A percentile compares a stretch with the other conserved stretches of the same genome.
Conservation (phyloP, 306 rosid species). For the Sophora flavescens region DNA sequence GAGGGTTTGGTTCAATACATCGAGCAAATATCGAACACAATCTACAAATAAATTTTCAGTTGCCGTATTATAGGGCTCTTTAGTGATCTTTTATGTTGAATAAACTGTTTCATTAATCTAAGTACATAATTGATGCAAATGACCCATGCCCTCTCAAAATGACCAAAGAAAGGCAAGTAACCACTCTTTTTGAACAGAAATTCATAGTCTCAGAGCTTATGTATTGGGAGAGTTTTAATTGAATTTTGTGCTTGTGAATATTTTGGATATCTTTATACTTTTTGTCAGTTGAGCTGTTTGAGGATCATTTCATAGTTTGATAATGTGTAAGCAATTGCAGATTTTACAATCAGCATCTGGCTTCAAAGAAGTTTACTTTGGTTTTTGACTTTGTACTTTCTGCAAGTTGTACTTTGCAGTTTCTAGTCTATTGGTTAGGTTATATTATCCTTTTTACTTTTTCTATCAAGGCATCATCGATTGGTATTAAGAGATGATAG, state of each 20-base stretch:
- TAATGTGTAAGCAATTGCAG: conserved; percentile 10
- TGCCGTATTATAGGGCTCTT: neutral
- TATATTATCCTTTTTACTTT: conserved; percentile 3
- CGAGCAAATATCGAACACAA: conserved; percentile 33
- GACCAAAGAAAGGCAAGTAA: conserved; percentile 27
- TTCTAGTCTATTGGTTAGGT: neutral
- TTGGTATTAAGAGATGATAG: conserved; percentile 27
- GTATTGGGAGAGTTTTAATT: conserved; percentile 16
- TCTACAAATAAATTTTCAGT: conserved; percentile 3
- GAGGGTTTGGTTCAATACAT: neutral
- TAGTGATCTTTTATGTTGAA: conserved; percentile 22
- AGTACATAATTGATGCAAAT: conserved; percentile 25
- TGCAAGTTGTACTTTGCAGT: conserved; percentile 33
- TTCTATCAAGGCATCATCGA: neutral
- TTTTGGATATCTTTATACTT: conserved; percentile 9
- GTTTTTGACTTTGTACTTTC: neutral
- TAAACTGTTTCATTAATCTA: conserved; percentile 12
- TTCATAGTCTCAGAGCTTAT: conserved; percentile 1
- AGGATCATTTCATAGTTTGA: neutral
- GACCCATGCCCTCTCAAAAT: conserved; percentile 24
- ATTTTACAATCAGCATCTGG: conserved; percentile 17
- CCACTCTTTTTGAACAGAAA: conserved; percentile 5
- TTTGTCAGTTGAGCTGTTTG: conserved; percentile 7
- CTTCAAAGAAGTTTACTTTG: neutral
- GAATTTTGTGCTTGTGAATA: conserved; percentile 19